These are phyloP conservation scores for Citrullus amarus DNA, from an alignment of 306 rosid genomes.

Conservation along the genomic window DNA sequence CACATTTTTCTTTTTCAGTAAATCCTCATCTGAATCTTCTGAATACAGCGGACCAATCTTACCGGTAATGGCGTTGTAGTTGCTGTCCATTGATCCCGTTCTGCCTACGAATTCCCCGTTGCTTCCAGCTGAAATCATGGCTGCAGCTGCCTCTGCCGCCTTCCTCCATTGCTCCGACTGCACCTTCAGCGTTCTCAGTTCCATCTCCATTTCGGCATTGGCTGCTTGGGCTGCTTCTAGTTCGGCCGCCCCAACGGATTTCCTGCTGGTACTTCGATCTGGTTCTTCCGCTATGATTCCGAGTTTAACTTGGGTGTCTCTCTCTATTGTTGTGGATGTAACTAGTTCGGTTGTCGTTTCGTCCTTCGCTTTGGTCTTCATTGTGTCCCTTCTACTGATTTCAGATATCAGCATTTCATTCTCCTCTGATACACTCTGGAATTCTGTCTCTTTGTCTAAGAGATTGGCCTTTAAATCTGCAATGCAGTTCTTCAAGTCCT, in stretches of 20 bases:
- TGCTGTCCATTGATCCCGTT: slow-evolving; percentile 57
- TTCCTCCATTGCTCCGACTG: slow-evolving; percentile 97
- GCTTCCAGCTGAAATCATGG: slow-evolving; percentile 53
- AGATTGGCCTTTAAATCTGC: slow-evolving; percentile 47
- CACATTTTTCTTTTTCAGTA: slow-evolving; percentile 79
- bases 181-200: slow-evolving; percentile 68
- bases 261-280: slow-evolving; percentile 36
- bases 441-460: slow-evolving; percentile 87
- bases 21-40: slow-evolving; percentile 60
- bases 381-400: slow-evolving; percentile 28
- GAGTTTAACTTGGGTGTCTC: slow-evolving; percentile 51
- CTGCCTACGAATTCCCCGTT: slow-evolving; percentile 65
- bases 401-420: slow-evolving; percentile 57
- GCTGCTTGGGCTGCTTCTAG: slow-evolving; percentile 73
- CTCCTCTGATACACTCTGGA: slow-evolving; percentile 78
- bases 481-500: slow-evolving; percentile 39
- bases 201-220: slow-evolving; percentile 70
- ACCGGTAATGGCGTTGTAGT: slow-evolving; percentile 27
- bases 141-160: slow-evolving; percentile 95
- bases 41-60: slow-evolving; percentile 44
- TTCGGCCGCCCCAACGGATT: slow-evolving; percentile 52
- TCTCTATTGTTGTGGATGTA: slow-evolving; percentile 38
- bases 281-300: slow-evolving; percentile 61
- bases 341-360: slow-evolving; percentile 33
- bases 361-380: slow-evolving; percentile 21